Conservation (phyloP, 441 rosid species). For the Eruca vesicaria region DNA sequence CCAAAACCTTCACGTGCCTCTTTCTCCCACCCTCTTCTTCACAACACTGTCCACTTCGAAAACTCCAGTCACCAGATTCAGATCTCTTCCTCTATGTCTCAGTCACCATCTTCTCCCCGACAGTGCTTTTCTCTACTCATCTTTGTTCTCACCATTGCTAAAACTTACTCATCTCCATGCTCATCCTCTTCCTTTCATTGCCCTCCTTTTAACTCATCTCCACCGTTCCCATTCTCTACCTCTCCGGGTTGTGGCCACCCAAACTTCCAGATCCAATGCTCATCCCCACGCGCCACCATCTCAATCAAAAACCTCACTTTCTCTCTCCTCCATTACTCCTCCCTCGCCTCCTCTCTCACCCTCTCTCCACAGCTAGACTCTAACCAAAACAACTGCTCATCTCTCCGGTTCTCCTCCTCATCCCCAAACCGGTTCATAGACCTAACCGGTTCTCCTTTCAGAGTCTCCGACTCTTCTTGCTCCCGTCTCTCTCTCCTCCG, state of each 20-base stretch:
- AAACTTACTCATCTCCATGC: constrained; percentile 25
- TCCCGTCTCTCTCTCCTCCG: constrained; percentile 69
- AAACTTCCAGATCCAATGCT: constrained; percentile 64
- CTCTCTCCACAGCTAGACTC: constrained; percentile 40
- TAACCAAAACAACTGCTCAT: constrained; percentile 30
- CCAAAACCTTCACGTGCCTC: constrained; percentile 33
- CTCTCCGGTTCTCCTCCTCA: constrained; percentile 37
- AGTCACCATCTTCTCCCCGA: constrained; percentile 20
- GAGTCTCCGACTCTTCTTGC: constrained; percentile 68
- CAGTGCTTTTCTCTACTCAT: neutral
- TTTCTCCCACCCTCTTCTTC: neutral
- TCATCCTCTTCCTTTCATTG: constrained; percentile 30
- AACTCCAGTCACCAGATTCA: constrained; percentile 21
- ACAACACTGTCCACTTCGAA: constrained; percentile 18
- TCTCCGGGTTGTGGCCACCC: constrained; percentile 85
- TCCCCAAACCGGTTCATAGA: constrained; percentile 48
- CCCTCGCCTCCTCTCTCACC: constrained; percentile 56
- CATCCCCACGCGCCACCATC: constrained; percentile 55
- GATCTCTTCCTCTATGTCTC: constrained; percentile 33
- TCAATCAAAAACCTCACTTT: constrained; percentile 63
- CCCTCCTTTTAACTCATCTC: constrained; percentile 36
- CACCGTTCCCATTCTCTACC: constrained; percentile 73
- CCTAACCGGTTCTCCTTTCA: constrained; percentile 69
- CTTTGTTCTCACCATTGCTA: neutral
- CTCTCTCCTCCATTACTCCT: constrained; percentile 51